Base-by-base conservation (phyloP, 164 flowering plant genomes). In the Malania oleifera region DNA sequence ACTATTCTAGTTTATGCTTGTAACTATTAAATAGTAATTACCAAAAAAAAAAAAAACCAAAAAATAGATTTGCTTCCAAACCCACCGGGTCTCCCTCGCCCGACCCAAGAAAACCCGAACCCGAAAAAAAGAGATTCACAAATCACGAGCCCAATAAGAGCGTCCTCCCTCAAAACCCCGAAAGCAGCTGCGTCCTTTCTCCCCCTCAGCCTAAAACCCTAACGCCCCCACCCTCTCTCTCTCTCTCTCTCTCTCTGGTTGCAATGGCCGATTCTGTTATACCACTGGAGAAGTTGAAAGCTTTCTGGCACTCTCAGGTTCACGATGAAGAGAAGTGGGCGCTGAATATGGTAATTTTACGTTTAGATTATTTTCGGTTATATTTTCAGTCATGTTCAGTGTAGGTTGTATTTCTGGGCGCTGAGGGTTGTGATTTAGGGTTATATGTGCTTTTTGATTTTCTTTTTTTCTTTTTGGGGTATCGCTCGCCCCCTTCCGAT, bases 311-410 rank as follows among this genome's bases (percentile, higher is more conserved):
- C 54, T 75, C 91, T n/a, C 87, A 85, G 68, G 61, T 77, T 43
- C 72, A 85, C 56, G 83, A 82, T 60, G 87, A 83, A 20, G 81
- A 77, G 52, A 79, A 82, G 52, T 85, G 84, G 85, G 82, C 85
- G n/a, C 54, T 52, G 14, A 85, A 82, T 73, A 54, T 59, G 91
- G 91, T 85, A 67, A 34, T 19, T 51, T 40, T 28, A 20, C 14
- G 15, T 20, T 46, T 3, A 46, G 50, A 7, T 15, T 46, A 4
- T 46, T 22, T 11, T 22, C 20, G n/a, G 25, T 8, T 11, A n/a
- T n/a, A 1, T 3, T 20, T 23, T 46, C 4, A 7, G 10, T 20
- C 7, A 20, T 20, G 5, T 46, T 46, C 18, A 3, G n/a, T 6
- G 0, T n/a, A 8, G 47, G n/a, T 44, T n/a, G 11, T n/a, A 7